Base-by-base conservation (phyloP, 2,329 filamentous ascomycete species). In the Intubia oerlemansii region DNA sequence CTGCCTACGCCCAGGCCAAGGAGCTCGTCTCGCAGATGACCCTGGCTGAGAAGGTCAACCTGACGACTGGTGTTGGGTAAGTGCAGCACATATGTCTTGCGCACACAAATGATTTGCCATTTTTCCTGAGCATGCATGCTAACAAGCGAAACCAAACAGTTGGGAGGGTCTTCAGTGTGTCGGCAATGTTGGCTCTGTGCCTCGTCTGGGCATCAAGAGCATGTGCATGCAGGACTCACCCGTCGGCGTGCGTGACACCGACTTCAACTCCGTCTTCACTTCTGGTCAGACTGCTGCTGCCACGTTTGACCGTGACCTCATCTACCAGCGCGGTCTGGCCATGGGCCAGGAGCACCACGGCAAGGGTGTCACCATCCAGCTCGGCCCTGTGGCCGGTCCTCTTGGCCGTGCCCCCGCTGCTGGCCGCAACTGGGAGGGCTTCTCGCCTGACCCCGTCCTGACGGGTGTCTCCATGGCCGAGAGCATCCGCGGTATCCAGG, bases 191-290 rank as follows among this genome's bases (percentile, higher is more conserved):
- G 78, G 78, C 23, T 56, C 73, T 6, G 59, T 82, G 24, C 75
- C 75, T 11, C 62, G 74, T 21, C 52, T 82, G 5, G 72, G 71
- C 9, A 62, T 82, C 40, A 68, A 63, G 39, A 59, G 69, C 16
- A 54, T 91, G n/a, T 93, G 84, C 47, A 54, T 88, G 57, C 81
- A 92, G 42, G 84, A 92, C 45, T 73, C 76, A 3, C 82, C 82
- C 5, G 56, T 88, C 2, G 84, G 82, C 35, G 56, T 92, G 32
- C 75, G 82, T 29, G 63, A 72, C 33, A 56, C 66, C 38, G 81
- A 91, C 49, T 85, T 76, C 49, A 70, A 69, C 43, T 85, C 78
- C 20, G 82, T 74, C 2, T 92, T 90, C 47, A 65, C 77, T 1
- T 71, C 74, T 0, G 81, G 77, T 27, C 59, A 82, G 39, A 82